These are phyloP conservation scores for Fusarium stilboides DNA, from an alignment of 2,329 filamentous ascomycete genomes.

Conservation along the genomic window DNA sequence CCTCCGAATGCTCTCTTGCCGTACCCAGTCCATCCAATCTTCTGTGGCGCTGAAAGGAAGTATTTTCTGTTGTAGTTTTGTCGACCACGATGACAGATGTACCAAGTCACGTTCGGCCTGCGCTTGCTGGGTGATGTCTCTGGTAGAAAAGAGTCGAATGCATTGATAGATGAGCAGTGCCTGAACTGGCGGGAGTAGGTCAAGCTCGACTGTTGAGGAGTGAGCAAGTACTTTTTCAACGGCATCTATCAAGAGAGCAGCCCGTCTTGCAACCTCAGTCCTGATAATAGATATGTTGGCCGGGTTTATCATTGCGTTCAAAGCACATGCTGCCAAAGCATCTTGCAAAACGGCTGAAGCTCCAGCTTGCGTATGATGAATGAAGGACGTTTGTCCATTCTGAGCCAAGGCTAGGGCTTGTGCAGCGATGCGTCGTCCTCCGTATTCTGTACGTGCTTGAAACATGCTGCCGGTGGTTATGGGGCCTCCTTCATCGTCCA, in stretches of 20 bases:
- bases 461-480: slow-evolving; percentile 14
- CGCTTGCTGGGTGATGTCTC: slow-evolving; percentile 42
- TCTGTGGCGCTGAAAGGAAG: not conserved
- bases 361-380: slow-evolving; percentile 15
- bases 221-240: slow-evolving; percentile 10
- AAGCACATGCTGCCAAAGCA: slow-evolving; percentile 12
- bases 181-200: slow-evolving; percentile 27
- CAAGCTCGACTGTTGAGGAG: not conserved
- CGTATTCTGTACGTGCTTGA: slow-evolving; percentile 21
- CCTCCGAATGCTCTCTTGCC: slow-evolving; percentile 15
- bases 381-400: slow-evolving; percentile 15
- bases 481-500: not conserved
- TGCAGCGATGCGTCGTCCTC: slow-evolving; percentile 5
- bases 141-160: slow-evolving; percentile 25
- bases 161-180: slow-evolving; percentile 29
- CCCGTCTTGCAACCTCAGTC: slow-evolving; percentile 8
- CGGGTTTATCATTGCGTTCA: slow-evolving; percentile 9
- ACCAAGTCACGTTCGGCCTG: slow-evolving; percentile 17
- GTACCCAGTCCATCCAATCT: slow-evolving; percentile 15
- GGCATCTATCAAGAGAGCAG: slow-evolving; percentile 5
- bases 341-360: slow-evolving; percentile 15
- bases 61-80: slow-evolving; percentile 1
- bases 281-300: slow-evolving; percentile 5
- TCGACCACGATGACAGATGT: slow-evolving; percentile 1
- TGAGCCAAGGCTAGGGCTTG: slow-evolving; percentile 15